Percentiles rank a stretch among this genome's conserved stretches.
phyloP scores from a whole-genome alignment of 345 rosid genomes.

The Euphorbia tirucalli region DNA sequence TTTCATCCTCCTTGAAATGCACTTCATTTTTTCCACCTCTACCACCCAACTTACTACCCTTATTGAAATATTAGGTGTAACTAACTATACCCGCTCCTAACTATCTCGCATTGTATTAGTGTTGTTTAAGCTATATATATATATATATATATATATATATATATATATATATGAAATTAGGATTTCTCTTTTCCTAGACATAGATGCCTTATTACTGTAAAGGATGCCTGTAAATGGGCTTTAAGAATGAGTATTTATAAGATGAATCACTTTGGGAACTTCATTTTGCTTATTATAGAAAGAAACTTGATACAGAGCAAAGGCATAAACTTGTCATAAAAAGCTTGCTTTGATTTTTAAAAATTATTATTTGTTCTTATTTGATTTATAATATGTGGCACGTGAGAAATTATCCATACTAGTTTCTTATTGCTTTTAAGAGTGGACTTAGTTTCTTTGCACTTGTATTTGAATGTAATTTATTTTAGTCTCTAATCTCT shows the following conservation, averaged over 20 bases:
- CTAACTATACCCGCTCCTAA: too few species aligned
- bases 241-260: neutral
- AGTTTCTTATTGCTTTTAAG: slow-evolving; percentile 1
- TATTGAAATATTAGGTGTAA: too few species aligned
- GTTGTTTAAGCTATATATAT: neutral
- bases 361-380: neutral
- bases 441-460: neutral
- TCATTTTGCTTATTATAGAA: neutral
- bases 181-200: neutral
- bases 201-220: neutral
- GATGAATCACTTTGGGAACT: neutral
- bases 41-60: too few species aligned
- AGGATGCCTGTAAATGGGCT: neutral
- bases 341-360: neutral
- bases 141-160: too few species aligned
- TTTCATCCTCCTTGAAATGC: too few species aligned
- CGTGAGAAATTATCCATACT: neutral
- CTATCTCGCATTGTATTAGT: too few species aligned
- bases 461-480: slow-evolving; percentile 1
- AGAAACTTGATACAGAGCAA: neutral
- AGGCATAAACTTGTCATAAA: neutral
- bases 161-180: too few species aligned
- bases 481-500: slow-evolving; percentile 20
- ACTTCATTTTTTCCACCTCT: too few species aligned
- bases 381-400: neutral